Evolutionary conservation across 2,329 filamentous ascomycete genomes (phyloP), one percentile per base, ranked within the genome.

Genomic region (Calycina marina): DNA sequence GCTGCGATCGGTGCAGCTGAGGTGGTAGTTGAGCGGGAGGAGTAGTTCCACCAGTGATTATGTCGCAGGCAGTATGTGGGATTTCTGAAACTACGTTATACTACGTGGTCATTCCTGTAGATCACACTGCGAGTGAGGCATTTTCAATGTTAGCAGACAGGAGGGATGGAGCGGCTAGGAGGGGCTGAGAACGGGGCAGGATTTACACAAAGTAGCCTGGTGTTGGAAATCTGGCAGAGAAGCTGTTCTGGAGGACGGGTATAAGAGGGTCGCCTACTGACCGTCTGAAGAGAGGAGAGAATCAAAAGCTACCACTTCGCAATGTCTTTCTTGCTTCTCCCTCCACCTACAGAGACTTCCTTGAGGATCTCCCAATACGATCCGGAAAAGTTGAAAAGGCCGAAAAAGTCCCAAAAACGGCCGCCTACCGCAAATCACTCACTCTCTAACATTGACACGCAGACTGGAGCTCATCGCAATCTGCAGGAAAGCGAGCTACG

Each of bases 1-100:
- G 8, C 25, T 28, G 25, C 25, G 10, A 28, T 28, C 25, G 25
- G 25, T 28, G 25, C 25, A 28, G 8, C 25, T 28, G 25, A 27
- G 25, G 25, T 27, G 25, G 13, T 27, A 27, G 25, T 27, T 27
- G 25, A 14, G 25, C 25, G 13, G 25, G 12, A 27, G 13, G 25
- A 27, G 25, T 27, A 13, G 25, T 27, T 27, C 13, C 25, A 12
- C 25, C 25, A n/a, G 25, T 27, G 25, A 27, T 27, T 27, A 27
- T 27, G 25, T 27, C 12, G 25, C 13, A 27, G 25, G 13, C 13
- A 27, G 25, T 28, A 28, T 28, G 25, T 9, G 25, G 25, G 25
- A 28, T 28, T 28, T 28, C 25, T 28, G 25, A 28, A 14, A 6
- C 25, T 28, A 14, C 4, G 9, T 28, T 9, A 28, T 28, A 3